phyloP scores from a whole-genome alignment of 208 protist genomes.

The Leishmania mexicana region DNA sequence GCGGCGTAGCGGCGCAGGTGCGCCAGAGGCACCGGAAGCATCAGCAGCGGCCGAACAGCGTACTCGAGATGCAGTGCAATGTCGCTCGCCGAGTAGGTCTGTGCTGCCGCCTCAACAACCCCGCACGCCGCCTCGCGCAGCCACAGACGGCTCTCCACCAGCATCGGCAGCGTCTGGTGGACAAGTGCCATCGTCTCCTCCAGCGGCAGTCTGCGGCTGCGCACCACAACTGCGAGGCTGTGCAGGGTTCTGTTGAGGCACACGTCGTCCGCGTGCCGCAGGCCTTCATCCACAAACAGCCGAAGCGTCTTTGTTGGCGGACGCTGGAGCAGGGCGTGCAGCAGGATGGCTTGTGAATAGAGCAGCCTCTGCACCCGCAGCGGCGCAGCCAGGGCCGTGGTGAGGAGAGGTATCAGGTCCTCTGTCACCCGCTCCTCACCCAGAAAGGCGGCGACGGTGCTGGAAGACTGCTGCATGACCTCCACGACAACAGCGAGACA shows the following conservation, averaged over 20 bases:
- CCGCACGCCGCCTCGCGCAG: conserved; percentile 52
- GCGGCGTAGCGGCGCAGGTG: conserved; percentile 32
- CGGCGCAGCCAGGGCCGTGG: conserved; percentile 48
- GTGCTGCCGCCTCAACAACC: conserved; percentile 60
- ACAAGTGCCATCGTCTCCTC: conserved; percentile 59
- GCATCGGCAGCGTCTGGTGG: conserved; percentile 52
- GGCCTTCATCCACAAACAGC: conserved; percentile 75
- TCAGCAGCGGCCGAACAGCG: conserved; percentile 45
- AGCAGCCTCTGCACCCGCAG: conserved; percentile 57
- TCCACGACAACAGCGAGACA: conserved; percentile 41
- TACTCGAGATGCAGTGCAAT: conserved; percentile 51
- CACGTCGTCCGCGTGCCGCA: conserved; percentile 43
- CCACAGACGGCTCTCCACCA: conserved; percentile 43
- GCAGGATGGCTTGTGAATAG: conserved; percentile 56
- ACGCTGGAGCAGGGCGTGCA: conserved; percentile 45
- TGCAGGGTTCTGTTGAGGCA: conserved; percentile 51
- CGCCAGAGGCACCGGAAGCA: conserved; percentile 32
- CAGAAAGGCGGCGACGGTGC: conserved; percentile 57
- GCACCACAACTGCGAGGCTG: conserved; percentile 44
- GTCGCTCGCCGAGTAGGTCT: conserved; percentile 45
- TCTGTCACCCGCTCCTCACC: conserved; percentile 60
- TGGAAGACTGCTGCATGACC: conserved; percentile 35
- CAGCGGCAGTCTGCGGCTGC: conserved; percentile 23
- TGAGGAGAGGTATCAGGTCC: conserved; percentile 78
- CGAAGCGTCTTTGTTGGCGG: conserved; percentile 54